Evolutionary conservation across 371 early-diverging fungal species (phyloP).

Genomic region (Actinomucor elegans): DNA sequence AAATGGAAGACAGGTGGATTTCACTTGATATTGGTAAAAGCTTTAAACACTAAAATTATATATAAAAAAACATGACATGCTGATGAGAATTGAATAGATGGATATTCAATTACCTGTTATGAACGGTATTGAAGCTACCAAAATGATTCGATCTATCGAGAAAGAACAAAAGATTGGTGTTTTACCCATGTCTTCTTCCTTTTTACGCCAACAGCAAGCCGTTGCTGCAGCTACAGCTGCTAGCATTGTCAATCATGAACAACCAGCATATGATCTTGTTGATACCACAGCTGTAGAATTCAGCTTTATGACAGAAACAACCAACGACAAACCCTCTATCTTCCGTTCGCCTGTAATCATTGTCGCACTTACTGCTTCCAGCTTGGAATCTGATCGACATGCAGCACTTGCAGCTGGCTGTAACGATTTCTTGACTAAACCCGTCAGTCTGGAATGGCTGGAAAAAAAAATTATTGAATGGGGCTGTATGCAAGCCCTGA

Average conservation of each 20-base stretch:
- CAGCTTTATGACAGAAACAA: conserved; percentile 5
- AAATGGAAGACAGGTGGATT: conserved; percentile 65
- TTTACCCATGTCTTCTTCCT: conserved; percentile 31
- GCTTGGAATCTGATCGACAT: conserved; percentile 66
- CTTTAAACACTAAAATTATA: too few species aligned
- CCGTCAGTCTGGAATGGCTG: conserved; percentile 76
- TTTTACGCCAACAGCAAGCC: conserved; percentile 11
- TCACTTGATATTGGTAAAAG: conserved; percentile 72
- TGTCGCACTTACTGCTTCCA: conserved; percentile 80
- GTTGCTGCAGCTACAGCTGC: not conserved
- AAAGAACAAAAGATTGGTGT: conserved; percentile 56
- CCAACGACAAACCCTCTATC: conserved; percentile 26
- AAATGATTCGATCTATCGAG: conserved; percentile 64
- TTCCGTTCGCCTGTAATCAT: conserved; percentile 76
- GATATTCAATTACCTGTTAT: conserved; percentile 78
- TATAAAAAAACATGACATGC: too few species aligned
- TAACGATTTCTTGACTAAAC: conserved; percentile 84
- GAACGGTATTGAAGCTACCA: conserved; percentile 77
- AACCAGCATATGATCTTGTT: too few species aligned
- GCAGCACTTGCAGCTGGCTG: conserved; percentile 81
- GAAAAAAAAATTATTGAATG: conserved; percentile 83
- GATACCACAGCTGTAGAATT: not conserved
- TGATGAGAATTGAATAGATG: conserved; percentile 43
- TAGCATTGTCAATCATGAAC: not conserved
- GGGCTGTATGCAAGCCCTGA: conserved; percentile 87